Evolutionary conservation across 2,329 filamentous ascomycete genomes (phyloP).

Genomic region (Nannizzia gypsea): DNA sequence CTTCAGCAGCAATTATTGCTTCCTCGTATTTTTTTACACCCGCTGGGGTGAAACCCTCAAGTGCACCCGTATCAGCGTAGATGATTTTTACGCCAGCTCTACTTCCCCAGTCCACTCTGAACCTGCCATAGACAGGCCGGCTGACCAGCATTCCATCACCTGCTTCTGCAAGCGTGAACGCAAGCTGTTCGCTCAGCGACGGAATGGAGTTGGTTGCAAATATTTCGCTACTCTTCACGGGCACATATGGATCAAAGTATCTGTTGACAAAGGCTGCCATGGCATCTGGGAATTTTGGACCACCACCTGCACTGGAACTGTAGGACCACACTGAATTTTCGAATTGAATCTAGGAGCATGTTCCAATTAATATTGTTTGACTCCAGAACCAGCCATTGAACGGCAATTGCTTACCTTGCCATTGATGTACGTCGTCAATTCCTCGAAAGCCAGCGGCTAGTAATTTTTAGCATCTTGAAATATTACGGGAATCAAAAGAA

Average conservation of each 20-base stretch:
- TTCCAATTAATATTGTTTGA: background rate
- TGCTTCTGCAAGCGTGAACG: slow-evolving; percentile 31
- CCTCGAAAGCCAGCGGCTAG: slow-evolving; percentile 28
- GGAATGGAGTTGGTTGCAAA: slow-evolving; percentile 34
- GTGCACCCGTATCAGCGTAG: slow-evolving; percentile 26
- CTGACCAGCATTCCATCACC: slow-evolving; percentile 38
- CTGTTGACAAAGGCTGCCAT: slow-evolving; percentile 34
- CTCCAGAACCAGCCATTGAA: background rate
- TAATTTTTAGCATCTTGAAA: background rate
- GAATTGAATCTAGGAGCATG: slow-evolving; percentile 20
- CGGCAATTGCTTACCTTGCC: slow-evolving; percentile 21
- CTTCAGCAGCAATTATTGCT: slow-evolving; percentile 24
- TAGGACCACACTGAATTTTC: slow-evolving; percentile 30
- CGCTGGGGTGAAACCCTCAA: slow-evolving; percentile 29
- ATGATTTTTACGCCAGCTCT: slow-evolving; percentile 32
- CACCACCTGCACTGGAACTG: slow-evolving; percentile 29
- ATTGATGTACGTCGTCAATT: slow-evolving; percentile 30
- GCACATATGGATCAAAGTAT: slow-evolving; percentile 27
- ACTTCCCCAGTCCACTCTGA: slow-evolving; percentile 39
- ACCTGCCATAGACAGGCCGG: slow-evolving; percentile 39
- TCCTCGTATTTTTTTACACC: slow-evolving; percentile 28
- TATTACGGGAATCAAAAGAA: background rate
- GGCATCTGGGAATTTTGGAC: slow-evolving; percentile 28
- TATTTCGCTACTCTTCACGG: slow-evolving; percentile 29
- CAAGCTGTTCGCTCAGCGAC: slow-evolving; percentile 33